These are phyloP conservation scores for Priceomyces fermenticarens DNA, from an alignment of 805 yeast genomes.

Conservation along the genomic window DNA sequence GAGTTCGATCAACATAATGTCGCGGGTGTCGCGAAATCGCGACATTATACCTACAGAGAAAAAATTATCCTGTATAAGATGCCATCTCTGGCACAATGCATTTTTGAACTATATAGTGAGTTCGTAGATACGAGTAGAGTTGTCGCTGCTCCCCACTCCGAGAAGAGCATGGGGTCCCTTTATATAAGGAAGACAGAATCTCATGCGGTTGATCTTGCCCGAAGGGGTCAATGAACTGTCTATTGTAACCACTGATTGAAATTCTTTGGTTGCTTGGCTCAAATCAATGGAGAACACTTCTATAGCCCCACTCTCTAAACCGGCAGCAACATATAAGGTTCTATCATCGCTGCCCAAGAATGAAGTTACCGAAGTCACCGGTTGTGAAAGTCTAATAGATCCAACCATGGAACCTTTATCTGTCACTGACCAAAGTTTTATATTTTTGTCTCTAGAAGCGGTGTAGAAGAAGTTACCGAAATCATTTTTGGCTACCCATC, in stretches of 20 bases:
- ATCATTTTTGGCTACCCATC: conserved; percentile 63
- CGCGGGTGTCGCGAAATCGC: no score
- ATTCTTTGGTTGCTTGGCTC: conserved; percentile 19
- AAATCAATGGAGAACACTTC: conserved; percentile 38
- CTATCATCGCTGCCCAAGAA: conserved; percentile 26
- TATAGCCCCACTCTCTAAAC: conserved; percentile 68
- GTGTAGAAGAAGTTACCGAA: conserved; percentile 58
- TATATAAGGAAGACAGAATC: conserved; percentile 43
- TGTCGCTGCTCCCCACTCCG: conserved; percentile 66
- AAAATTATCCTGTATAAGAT: no score
- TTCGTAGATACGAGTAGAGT: conserved; percentile 50
- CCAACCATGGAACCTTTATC: conserved; percentile 34
- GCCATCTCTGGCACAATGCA: no score
- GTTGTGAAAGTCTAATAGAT: conserved; percentile 44
- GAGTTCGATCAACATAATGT: no score
- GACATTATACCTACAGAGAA: no score
- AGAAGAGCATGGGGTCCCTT: conserved; percentile 27
- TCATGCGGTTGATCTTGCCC: conserved; percentile 57
- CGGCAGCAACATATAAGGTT: conserved; percentile 49
- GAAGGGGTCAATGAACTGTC: conserved; percentile 51
- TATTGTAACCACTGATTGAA: conserved; percentile 27
- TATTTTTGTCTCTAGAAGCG: conserved; percentile 78
- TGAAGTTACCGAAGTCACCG: conserved; percentile 69
- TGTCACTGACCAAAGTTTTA: conserved; percentile 66
- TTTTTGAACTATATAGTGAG: conserved; percentile 5